These are phyloP conservation scores for Raffaelea deltoideospora DNA, from an alignment of 2,329 filamentous ascomycete species.

Conservation along the genomic window DNA sequence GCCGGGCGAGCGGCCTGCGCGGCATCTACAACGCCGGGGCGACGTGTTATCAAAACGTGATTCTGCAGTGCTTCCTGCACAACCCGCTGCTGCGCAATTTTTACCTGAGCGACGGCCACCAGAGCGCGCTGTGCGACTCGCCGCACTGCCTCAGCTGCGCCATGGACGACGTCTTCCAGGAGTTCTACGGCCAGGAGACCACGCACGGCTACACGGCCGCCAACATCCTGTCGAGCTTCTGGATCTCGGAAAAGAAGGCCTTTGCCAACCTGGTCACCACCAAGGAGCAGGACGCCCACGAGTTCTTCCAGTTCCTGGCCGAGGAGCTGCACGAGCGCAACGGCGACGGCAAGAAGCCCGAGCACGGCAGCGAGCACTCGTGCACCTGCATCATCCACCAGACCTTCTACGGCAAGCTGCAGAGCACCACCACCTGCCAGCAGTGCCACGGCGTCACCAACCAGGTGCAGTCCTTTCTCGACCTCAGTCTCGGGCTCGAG, in stretches of 20 bases:
- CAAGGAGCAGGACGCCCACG: constrained; percentile 91
- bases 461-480: constrained; percentile 77
- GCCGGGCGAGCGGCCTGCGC: constrained; percentile 67
- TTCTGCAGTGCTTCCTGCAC: constrained; percentile 84
- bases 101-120: constrained; percentile 83
- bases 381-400: constrained; percentile 91
- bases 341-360: constrained; percentile 50
- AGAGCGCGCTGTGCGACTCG: constrained; percentile 54
- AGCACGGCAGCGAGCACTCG: constrained; percentile 41
- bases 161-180: constrained; percentile 60
- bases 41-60: constrained; percentile 95
- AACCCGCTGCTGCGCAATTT: constrained; percentile 85
- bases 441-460: constrained; percentile 72
- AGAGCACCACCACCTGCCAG: constrained; percentile 80
- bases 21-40: constrained; percentile 97
- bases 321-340: constrained; percentile 82
- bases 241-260: constrained; percentile 64
- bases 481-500: constrained; percentile 79
- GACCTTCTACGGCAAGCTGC: constrained; percentile 84
- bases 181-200: constrained; percentile 57
- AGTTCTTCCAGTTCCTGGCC: constrained; percentile 91
- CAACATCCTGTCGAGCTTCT: constrained; percentile 76
- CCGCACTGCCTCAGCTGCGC: constrained; percentile 52
- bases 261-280: constrained; percentile 72
- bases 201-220: constrained; percentile 84